Percentiles rank a stretch among this genome's conserved stretches.
phyloP scores from a whole-genome alignment of 202 grass and related monocot genomes.

The Tripidium arundinaceum region DNA sequence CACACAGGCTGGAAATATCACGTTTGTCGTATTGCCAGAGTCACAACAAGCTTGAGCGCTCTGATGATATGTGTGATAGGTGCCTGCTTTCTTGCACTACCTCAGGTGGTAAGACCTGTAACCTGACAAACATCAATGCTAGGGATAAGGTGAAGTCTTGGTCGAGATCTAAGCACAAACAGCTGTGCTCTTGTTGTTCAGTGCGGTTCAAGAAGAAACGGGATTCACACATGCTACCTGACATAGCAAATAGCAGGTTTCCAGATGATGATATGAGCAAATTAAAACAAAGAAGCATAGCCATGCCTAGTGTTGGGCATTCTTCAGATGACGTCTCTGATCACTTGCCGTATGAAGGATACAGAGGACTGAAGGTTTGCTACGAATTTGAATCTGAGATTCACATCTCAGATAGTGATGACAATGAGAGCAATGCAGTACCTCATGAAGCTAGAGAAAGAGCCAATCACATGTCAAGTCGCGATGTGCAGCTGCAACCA shows the following conservation, averaged over 20 bases:
- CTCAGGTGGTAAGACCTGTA: conserved; percentile 6
- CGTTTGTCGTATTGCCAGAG: conserved; percentile 51
- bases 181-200: conserved; percentile 49
- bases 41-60: conserved; percentile 55
- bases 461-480: not conserved
- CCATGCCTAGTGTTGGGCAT: conserved; percentile 31
- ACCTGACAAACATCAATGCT: not conserved
- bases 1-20: conserved; percentile 70
- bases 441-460: not conserved
- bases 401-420: conserved; percentile 30
- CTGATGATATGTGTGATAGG: conserved; percentile 58
- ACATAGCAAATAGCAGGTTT: conserved; percentile 19
- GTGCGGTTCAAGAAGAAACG: conserved; percentile 29
- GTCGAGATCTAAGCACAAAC: not conserved
- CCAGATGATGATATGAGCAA: conserved; percentile 22
- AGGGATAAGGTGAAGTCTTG: conserved; percentile 32
- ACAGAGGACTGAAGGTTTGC: conserved; percentile 50
- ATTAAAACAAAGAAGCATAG: conserved; percentile 34
- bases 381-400: conserved; percentile 59
- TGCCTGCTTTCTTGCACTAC: conserved; percentile 54
- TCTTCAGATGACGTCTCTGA: conserved; percentile 39
- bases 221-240: conserved; percentile 13
- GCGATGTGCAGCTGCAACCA: conserved; percentile 13
- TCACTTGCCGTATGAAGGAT: conserved; percentile 34
- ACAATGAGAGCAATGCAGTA: not conserved